Evolutionary conservation across 2,329 filamentous ascomycete species (phyloP), one percentile per base, ranked within the genome.

Genomic region (Colletotrichum trifolii): DNA sequence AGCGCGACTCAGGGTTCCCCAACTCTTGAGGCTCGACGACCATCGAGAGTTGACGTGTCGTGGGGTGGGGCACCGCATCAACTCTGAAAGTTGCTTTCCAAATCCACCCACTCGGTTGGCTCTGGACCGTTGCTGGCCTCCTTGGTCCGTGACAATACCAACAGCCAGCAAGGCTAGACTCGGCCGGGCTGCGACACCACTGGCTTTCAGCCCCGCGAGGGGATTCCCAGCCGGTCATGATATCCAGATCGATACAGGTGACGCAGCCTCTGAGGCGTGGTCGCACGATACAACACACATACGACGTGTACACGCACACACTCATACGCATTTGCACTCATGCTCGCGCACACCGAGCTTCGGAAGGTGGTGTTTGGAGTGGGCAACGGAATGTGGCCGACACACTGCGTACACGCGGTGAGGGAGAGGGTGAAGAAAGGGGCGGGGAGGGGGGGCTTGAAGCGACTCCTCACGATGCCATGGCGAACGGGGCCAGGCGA

Each of bases 341-440:
- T 25, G 25, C 25, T 25, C 25, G 25, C 25, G 25, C 25, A 25
- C 25, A 25, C 2, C 25, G 25, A 25, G 25, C 25, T 4, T 25
- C 25, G 39, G 15, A 50, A 35, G 53, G 38, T 38, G 50, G 52
- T 33, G 35, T 35, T 55, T 35, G 10, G 36, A 43, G 57, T 52
- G 57, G 47, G 13, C 53, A 42, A 53, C 63, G 63, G 63, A 56
- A 54, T 50, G 15, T 66, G 52, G 52, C 52, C 58, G 58, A 62
- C 17, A n/a, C 25, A 25, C 25, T 25, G 25, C 25, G 25, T 25
- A 25, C 25, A 25, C 48, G 39, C 25, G 25, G 25, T 25, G 25
- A 25, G 25, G 25, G 25, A 33, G 54, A 25, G 25, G 25, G 25
- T 25, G 25, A 25, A 25, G 25, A 25, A 25, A 25, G 4, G 25